Conservation (phyloP, 768 basidiomycete species). For the Tylopilus felleus region DNA sequence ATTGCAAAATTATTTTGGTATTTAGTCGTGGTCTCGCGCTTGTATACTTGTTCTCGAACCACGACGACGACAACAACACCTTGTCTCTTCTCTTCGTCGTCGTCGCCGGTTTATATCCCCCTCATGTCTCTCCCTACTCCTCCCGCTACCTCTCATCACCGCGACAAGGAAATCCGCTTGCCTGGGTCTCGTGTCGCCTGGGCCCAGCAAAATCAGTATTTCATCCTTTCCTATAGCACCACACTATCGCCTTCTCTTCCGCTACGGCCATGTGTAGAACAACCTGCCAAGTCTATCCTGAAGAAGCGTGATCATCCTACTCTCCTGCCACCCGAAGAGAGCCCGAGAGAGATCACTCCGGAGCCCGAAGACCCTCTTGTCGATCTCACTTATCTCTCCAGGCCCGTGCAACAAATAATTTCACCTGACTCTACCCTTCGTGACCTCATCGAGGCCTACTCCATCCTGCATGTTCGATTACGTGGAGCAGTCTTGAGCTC, state of each 20-base stretch:
- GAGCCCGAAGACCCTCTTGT: slow-evolving; percentile 68
- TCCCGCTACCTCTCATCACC: slow-evolving; percentile 55
- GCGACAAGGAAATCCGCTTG: slow-evolving; percentile 50
- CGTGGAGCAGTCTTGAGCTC: slow-evolving; percentile 40
- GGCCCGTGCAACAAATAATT: slow-evolving; percentile 60
- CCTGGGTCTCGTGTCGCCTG: slow-evolving; percentile 45
- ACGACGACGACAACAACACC: slow-evolving; percentile 19
- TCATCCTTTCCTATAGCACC: slow-evolving; percentile 34
- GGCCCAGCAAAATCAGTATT: slow-evolving; percentile 51
- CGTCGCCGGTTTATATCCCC: slow-evolving; percentile 6
- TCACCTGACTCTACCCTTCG: slow-evolving; percentile 43
- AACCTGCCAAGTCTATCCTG: slow-evolving; percentile 65
- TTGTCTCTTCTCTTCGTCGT: slow-evolving; percentile 4
- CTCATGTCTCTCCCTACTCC: slow-evolving; percentile 57
- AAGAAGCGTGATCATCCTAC: slow-evolving; percentile 44
- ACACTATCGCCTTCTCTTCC: slow-evolving; percentile 21
- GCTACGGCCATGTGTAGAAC: slow-evolving; percentile 37
- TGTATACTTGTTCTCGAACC: slow-evolving; percentile 7
- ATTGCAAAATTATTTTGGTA: slow-evolving; percentile 29
- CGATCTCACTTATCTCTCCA: slow-evolving; percentile 60
- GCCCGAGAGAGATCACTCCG: slow-evolving; percentile 65
- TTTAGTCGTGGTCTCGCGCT: slow-evolving; percentile 16
- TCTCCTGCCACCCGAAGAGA: slow-evolving; percentile 40
- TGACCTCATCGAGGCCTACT: slow-evolving; percentile 73
- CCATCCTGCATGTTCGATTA: slow-evolving; percentile 62